Base-by-base conservation (phyloP, 1,284 basidiomycete genomes). In the Pseudozyma pruni region DNA sequence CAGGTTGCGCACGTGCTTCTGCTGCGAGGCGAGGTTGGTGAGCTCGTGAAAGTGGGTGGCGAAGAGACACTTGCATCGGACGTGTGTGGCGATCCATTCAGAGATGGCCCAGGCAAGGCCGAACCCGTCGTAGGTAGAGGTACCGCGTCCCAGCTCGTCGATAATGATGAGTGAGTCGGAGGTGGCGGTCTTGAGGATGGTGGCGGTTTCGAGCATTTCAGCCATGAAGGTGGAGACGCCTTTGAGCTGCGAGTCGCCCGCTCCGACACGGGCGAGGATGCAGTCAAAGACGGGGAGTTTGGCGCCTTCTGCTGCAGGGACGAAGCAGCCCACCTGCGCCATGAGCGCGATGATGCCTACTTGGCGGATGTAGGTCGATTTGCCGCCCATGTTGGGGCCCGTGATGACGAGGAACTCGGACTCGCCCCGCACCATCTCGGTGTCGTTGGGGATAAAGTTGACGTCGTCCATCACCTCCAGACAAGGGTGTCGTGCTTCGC, bases 151-250 rank as follows among this genome's bases (percentile, higher is more conserved):
- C 0, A 99, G 88, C 83, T 99, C 96, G 83, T 99, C 96, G 54
- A 99, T 98, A 81, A 99, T 96, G 72, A 99, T 91, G 38, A 99
- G 85, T 1, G 94, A 97, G 83, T 98, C 90, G 71, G 89, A 89
- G 0, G 93, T 92, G 2, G 96, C 94, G 33, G 92, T 80, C 78
- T 91, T 88, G 42, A 98, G 87, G 76, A 99, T 98, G 0, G 93
- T 94, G 0, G 96, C 94, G 0, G 94, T 98, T 83, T 95, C 93
- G 11, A 95, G 86, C 96, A 98, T 99, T 84, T 99, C 96, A 3
- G 94, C 94, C 95, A 98, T 98, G 82, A 98, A 99, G 0, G 96
- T 99, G 27, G 93, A 96, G 4, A 98, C 92, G 16, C 95, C 96
- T 83, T 98, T 98, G 39, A 98, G 85, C 83, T 98, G 94, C 82